Evolutionary conservation across 371 early-diverging fungal genomes (phyloP).

Genomic region (Apophysomyces ossiformis): DNA sequence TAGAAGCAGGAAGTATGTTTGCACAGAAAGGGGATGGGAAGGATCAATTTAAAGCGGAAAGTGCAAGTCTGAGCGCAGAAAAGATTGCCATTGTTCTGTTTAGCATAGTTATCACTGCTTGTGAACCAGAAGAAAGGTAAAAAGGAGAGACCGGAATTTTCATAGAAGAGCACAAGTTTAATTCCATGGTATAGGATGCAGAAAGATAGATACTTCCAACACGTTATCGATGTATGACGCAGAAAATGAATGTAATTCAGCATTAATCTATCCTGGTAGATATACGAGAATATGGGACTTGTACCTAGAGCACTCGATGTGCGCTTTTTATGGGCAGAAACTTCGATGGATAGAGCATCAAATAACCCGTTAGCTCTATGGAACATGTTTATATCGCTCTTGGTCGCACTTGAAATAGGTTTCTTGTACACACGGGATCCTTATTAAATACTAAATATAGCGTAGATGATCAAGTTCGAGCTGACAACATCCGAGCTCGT

Average conservation of each 20-base stretch:
- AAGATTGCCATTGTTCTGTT: conserved; percentile 26
- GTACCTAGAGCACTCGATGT: conserved; percentile 18
- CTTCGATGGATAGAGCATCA: neutral
- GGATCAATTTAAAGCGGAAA: neutral
- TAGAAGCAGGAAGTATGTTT: conserved; percentile 32
- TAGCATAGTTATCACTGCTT: conserved; percentile 14
- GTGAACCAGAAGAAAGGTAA: conserved; percentile 16
- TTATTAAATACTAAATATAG: neutral
- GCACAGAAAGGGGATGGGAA: conserved; percentile 16
- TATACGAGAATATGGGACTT: neutral
- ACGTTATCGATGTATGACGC: neutral
- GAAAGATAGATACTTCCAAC: neutral
- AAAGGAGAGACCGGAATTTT: conserved; percentile 3
- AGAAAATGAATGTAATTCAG: neutral
- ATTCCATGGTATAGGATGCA: neutral
- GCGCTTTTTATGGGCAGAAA: conserved; percentile 12
- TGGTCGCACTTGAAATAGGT: conserved; percentile 35
- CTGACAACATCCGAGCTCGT: conserved; percentile 14
- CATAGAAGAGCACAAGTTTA: conserved; percentile 5
- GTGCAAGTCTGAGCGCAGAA: conserved; percentile 5
- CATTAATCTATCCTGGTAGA: neutral
- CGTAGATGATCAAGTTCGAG: conserved; percentile 37
- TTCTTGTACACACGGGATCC: neutral
- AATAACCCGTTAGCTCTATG: conserved; percentile 5
- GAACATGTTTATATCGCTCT: conserved; percentile 27